A percentile compares a stretch with the other conserved stretches of the same genome.
phyloP scores from a whole-genome alignment of 176 grass and related monocot genomes.

The Hyparrhenia diplandra region DNA sequence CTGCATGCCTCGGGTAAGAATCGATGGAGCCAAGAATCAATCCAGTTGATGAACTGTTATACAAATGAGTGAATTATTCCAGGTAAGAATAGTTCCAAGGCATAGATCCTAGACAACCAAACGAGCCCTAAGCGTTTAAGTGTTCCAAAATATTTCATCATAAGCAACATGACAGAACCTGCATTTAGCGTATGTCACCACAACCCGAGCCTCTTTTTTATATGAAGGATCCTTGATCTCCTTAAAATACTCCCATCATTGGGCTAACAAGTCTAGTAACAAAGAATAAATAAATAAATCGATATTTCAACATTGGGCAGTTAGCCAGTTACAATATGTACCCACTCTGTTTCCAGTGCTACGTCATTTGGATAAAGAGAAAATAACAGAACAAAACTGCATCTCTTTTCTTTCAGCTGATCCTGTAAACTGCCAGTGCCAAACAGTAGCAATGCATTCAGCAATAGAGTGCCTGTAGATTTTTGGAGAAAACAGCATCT shows the following conservation, averaged over 20 bases:
- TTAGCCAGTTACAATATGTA: slow-evolving; percentile 7
- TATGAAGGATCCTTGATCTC: not conserved
- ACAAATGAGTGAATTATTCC: too few species aligned
- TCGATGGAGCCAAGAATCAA: too few species aligned
- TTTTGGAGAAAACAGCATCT: not conserved
- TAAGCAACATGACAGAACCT: not conserved
- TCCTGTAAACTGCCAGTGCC: not conserved
- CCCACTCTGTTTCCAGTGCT: not conserved
- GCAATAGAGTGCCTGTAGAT: slow-evolving; percentile 5
- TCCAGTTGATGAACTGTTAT: too few species aligned
- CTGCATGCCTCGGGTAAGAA: too few species aligned
- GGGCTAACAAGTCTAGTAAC: not conserved
- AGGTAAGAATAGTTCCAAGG: too few species aligned
- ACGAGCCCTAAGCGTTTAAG: too few species aligned
- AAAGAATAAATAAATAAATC: not conserved
- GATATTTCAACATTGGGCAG: not conserved
- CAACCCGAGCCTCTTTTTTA: not conserved
- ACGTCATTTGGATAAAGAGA: slow-evolving; percentile 6
- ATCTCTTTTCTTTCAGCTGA: not conserved
- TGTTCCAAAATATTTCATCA: not conserved
- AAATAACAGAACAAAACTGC: not conserved
- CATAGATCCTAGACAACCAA: too few species aligned
- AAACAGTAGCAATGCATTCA: not conserved
- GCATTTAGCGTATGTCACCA: not conserved
- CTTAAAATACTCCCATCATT: not conserved